A percentile compares a stretch with the other conserved stretches of the same genome.
These are phyloP conservation scores for Diaporthe sp. DNA, from an alignment of 2,329 filamentous ascomycete genomes.

Conservation along the genomic window DNA sequence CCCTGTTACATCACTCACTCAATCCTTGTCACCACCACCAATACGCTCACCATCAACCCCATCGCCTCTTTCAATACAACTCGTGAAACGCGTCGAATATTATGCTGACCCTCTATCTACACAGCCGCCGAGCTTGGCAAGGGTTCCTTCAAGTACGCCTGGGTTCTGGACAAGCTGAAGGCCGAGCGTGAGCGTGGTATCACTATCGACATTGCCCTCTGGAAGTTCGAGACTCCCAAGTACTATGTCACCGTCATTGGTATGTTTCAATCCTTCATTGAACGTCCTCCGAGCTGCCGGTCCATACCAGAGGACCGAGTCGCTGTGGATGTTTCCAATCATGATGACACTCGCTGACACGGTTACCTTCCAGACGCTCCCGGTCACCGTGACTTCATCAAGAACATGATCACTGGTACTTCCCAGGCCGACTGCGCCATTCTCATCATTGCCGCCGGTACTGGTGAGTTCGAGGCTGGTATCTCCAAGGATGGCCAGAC, in stretches of 20 bases:
- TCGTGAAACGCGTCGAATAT: too few species aligned
- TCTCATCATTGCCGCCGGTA: conserved; percentile 99
- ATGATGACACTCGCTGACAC: conserved; percentile 43
- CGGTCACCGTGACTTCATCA: conserved; percentile 99
- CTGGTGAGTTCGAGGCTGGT: conserved; percentile 99
- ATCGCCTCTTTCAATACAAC: too few species aligned
- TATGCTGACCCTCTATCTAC: conserved; percentile 41
- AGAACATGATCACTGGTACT: conserved; percentile 99
- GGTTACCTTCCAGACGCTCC: conserved; percentile 78
- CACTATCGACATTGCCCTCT: conserved; percentile 99
- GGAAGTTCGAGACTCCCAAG: conserved; percentile 99
- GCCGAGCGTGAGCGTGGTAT: conserved; percentile 99
- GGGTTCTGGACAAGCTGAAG: conserved; percentile 99
- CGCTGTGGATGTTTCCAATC: conserved; percentile 30
- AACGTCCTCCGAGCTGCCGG: background rate
- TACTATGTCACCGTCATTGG: conserved; percentile 99
- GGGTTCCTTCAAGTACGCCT: conserved; percentile 99
- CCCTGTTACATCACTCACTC: conserved; percentile 27
- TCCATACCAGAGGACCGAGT: background rate
- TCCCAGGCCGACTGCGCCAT: conserved; percentile 99
- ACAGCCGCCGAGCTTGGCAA: conserved; percentile 97
- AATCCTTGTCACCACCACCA: background rate
- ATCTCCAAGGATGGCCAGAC: conserved; percentile 99
- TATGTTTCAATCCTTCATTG: conserved; percentile 59
- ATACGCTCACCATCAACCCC: background rate